Conservation (phyloP, 306 rosid species). For the Amphicarpaea edgeworthii region DNA sequence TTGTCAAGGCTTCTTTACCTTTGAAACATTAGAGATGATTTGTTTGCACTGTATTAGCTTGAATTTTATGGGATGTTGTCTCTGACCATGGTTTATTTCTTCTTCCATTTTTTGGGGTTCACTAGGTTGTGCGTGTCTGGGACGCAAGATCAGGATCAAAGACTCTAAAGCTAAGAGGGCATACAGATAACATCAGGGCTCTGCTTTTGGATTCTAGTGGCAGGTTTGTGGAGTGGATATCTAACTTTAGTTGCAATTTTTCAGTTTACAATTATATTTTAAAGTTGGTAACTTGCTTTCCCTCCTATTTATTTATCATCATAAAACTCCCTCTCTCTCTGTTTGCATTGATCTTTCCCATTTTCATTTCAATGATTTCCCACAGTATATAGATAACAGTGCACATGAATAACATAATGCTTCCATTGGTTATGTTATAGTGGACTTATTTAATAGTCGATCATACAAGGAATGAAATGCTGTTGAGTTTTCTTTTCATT, state of each 20-base stretch:
- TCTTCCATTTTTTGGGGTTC: slow-evolving; percentile 23
- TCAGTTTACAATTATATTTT: slow-evolving; percentile 39
- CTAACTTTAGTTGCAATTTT: slow-evolving; percentile 33
- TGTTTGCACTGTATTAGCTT: slow-evolving; percentile 32
- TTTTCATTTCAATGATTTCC: slow-evolving; percentile 29
- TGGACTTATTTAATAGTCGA: slow-evolving; percentile 16
- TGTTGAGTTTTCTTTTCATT: slow-evolving; percentile 31
- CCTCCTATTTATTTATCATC: slow-evolving; percentile 15
- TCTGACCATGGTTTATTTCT: slow-evolving; percentile 39
- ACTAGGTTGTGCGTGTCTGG: slow-evolving; percentile 98
- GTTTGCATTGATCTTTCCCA: slow-evolving; percentile 22
- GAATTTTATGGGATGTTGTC: slow-evolving; percentile 21
- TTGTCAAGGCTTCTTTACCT: slow-evolving; percentile 32
- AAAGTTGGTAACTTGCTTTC: slow-evolving; percentile 8
- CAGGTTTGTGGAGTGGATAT: slow-evolving; percentile 68
- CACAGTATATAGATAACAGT: slow-evolving; percentile 19
- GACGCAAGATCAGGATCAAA: slow-evolving; percentile 96
- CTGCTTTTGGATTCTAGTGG: slow-evolving; percentile 93
- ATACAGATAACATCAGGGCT: slow-evolving; percentile 92
- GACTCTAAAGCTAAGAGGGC: slow-evolving; percentile 94
- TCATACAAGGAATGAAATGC: slow-evolving; percentile 11
- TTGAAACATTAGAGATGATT: slow-evolving; percentile 5
- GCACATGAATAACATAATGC: neutral
- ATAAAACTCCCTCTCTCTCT: neutral
- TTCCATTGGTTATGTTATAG: slow-evolving; percentile 21